phyloP scores from a whole-genome alignment of 257 asterid genomes.

The Salvia rosmarinus region DNA sequence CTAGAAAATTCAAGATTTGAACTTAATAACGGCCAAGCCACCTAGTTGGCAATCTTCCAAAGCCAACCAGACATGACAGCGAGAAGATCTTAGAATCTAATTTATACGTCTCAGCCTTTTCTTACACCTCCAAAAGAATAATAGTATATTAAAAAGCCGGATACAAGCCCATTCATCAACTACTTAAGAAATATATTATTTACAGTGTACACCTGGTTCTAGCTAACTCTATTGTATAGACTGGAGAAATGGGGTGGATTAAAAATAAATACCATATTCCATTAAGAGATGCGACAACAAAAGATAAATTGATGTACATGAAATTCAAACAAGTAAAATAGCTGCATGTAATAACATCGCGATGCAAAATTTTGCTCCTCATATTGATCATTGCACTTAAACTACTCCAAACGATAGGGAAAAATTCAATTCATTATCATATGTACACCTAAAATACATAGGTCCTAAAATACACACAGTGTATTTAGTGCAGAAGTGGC shows the following conservation, averaged over 20 bases:
- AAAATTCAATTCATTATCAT: background rate
- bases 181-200: slow-evolving; percentile 1
- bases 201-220: slow-evolving; percentile 9
- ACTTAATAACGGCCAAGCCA: slow-evolving; percentile 16
- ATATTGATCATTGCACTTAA: too few species aligned
- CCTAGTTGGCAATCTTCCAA: background rate
- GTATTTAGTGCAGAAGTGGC: background rate
- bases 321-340: background rate
- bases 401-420: background rate
- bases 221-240: background rate
- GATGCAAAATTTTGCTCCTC: too few species aligned
- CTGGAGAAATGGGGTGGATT: too few species aligned
- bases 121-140: background rate
- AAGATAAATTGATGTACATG: too few species aligned
- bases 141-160: background rate
- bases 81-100: slow-evolving; percentile 1
- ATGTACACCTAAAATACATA: background rate
- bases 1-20: slow-evolving; percentile 14
- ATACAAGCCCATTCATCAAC: background rate
- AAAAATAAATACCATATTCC: too few species aligned
- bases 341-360: background rate
- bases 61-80: background rate
- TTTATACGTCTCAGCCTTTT: background rate
- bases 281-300: too few species aligned
- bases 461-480: background rate